Evolutionary conservation across 352 stramenopile species (phyloP).

Genomic region (Stramenopiles sp.): DNA sequence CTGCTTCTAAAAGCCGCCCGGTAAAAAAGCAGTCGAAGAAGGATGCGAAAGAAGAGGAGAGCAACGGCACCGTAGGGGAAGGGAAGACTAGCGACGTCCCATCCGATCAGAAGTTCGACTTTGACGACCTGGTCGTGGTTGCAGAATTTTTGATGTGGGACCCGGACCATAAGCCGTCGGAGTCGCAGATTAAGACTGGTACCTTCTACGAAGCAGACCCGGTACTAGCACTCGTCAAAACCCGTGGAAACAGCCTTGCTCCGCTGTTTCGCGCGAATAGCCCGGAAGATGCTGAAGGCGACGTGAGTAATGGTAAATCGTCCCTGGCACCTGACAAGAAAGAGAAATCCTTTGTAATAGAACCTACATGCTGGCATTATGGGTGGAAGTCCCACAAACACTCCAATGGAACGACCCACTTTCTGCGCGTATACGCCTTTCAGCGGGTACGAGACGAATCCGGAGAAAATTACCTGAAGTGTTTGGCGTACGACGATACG

Average conservation of each 20-base stretch:
- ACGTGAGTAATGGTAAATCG: too few species aligned
- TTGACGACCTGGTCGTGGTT: neutral
- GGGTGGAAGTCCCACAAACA: conserved; percentile 1
- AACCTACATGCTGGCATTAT: neutral
- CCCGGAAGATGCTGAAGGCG: neutral
- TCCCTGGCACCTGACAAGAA: neutral
- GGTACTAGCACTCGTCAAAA: neutral
- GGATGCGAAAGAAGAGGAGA: neutral
- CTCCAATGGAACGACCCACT: neutral
- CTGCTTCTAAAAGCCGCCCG: too few species aligned
- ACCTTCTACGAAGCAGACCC: neutral
- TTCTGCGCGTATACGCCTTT: neutral
- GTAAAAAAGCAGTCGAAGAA: too few species aligned
- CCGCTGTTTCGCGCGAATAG: neutral
- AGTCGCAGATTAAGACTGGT: neutral
- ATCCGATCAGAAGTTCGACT: neutral
- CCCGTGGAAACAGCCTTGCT: neutral
- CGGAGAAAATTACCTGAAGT: neutral
- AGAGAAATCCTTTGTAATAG: neutral
- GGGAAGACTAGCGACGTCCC: neutral
- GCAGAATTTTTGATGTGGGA: neutral
- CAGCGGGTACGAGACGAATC: too few species aligned
- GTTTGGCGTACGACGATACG: neutral
- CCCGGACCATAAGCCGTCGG: neutral
- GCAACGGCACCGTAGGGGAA: neutral